phyloP scores from a whole-genome alignment of 306 rosid species.

The Vigna mungo region DNA sequence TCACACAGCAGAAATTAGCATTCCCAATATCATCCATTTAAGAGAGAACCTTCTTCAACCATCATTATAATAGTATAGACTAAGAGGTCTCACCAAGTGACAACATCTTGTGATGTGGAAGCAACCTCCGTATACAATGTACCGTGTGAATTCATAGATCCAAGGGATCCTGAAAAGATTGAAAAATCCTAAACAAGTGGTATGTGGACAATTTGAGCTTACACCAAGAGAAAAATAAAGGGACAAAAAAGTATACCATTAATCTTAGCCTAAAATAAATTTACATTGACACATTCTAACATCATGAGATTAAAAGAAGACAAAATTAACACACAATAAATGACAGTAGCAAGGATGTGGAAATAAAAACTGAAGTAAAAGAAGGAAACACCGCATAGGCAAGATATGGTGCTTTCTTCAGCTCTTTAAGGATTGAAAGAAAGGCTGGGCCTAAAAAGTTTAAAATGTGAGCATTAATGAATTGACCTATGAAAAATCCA shows the following conservation, averaged over 20 bases:
- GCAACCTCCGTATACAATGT: constrained; percentile 65
- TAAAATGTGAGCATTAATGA: constrained; percentile 28
- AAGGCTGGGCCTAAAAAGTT: constrained; percentile 28
- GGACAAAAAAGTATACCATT: constrained; percentile 8
- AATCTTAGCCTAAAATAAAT: constrained; percentile 20
- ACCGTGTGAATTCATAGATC: constrained; percentile 83
- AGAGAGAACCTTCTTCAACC: constrained; percentile 19
- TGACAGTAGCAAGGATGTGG: constrained; percentile 28
- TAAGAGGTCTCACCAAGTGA: constrained; percentile 73
- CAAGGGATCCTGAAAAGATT: constrained; percentile 76
- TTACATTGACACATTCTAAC: constrained; percentile 22
- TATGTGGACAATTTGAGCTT: constrained; percentile 14
- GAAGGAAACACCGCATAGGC: constrained; percentile 13
- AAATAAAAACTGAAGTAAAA: constrained; percentile 27
- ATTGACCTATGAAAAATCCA: constrained; percentile 33
- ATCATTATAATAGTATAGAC: constrained; percentile 7
- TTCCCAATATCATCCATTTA: constrained; percentile 20
- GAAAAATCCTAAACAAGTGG: constrained; percentile 17
- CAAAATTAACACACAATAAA: constrained; percentile 15
- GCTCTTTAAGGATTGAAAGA: constrained; percentile 15
- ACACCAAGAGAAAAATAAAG: background rate
- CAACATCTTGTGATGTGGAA: constrained; percentile 54
- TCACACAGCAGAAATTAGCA: constrained; percentile 22
- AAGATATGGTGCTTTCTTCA: constrained; percentile 28
- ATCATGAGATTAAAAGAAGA: constrained; percentile 14